Evolutionary conservation across 768 basidiomycete genomes (phyloP), one percentile per base, ranked within the genome.

Genomic region (Pulveroboletus sp.): DNA sequence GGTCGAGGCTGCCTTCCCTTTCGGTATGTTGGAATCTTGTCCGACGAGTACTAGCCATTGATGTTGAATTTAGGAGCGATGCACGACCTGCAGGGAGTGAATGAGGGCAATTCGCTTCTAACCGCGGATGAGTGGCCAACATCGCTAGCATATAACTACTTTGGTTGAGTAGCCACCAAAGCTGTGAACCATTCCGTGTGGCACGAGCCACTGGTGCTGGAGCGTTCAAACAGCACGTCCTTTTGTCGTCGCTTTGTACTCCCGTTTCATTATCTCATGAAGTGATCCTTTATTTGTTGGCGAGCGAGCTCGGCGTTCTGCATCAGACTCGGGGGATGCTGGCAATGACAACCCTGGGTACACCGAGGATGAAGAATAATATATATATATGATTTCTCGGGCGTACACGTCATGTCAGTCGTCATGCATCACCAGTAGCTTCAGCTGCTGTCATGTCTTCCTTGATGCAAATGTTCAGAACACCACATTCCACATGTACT

Each of bases 81-180:
- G 76, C 59, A 71, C 35, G 65, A 80, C 52, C 70, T 84, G 72
- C 66, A 70, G 42, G 74, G 76, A 43, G 85, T 90, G 57, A 80
- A 82, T 69, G 50, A 61, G 9, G 59, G 63, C 8, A 82, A 89
- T 64, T 66, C 70, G 28, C 71, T 91, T 36, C 73, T 89, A 69
- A 62, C 50, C 17, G 21, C 51, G 24, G 64, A 70, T 46, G 76
- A 76, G 35, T 39, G 57, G 26, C 83, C 82, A 15, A 88, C 74
- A 33, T 67, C 63, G 1, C 79, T 89, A 9, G 87, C 82, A 24
- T 60, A 63, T 17, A 54, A 63, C 31, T 84, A 81, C 71, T 71
- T 87, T 67, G 64, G 64, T 45, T 65, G 52, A 63, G 21, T 21
- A 26, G 28, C 7, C 2, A 10, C 17, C 14, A 15, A 32, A 10